A percentile compares a stretch with the other conserved stretches of the same genome.
These are phyloP conservation scores for Tulasnella sp. DNA, from an alignment of 768 basidiomycete genomes.

Conservation along the genomic window DNA sequence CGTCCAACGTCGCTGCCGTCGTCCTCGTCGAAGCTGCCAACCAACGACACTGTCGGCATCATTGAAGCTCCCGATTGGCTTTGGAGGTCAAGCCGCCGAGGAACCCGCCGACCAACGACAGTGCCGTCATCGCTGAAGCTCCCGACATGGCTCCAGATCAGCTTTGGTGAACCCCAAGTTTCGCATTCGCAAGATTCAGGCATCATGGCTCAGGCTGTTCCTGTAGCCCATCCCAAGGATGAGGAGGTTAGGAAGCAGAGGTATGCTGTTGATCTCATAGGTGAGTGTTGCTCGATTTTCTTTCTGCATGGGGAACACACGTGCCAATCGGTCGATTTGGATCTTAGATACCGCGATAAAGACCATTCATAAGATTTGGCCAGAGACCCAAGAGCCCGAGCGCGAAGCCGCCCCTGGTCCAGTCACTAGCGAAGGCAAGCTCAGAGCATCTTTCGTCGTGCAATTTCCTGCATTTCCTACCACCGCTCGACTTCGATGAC, in stretches of 20 bases:
- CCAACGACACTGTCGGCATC: too few relatives aligned
- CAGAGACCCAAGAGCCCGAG: constrained; percentile 11
- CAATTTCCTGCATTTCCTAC: neutral
- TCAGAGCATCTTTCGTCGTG: neutral
- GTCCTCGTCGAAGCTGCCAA: too few relatives aligned
- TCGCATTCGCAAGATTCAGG: neutral
- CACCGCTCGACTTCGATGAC: too few relatives aligned
- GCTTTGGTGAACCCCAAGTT: neutral
- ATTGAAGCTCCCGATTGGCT: too few relatives aligned
- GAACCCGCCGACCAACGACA: too few relatives aligned
- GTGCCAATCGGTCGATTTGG: neutral
- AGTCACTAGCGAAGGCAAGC: constrained; percentile 13
- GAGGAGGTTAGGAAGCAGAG: constrained; percentile 10
- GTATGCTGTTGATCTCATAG: constrained; percentile 13
- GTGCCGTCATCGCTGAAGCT: too few relatives aligned
- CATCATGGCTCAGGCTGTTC: neutral
- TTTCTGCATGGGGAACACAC: too few relatives aligned
- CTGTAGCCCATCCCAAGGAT: neutral
- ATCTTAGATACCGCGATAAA: constrained; percentile 1
- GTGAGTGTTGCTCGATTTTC: neutral
- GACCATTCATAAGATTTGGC: constrained; percentile 12
- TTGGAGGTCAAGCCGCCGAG: too few relatives aligned
- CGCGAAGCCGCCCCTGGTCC: too few relatives aligned
- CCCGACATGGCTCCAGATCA: too few relatives aligned
- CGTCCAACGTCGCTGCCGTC: too few relatives aligned